Percentiles rank a stretch among this genome's conserved stretches.
Conservation (phyloP, 352 stramenopile species). For the Phytophthora pluvialis region DNA sequence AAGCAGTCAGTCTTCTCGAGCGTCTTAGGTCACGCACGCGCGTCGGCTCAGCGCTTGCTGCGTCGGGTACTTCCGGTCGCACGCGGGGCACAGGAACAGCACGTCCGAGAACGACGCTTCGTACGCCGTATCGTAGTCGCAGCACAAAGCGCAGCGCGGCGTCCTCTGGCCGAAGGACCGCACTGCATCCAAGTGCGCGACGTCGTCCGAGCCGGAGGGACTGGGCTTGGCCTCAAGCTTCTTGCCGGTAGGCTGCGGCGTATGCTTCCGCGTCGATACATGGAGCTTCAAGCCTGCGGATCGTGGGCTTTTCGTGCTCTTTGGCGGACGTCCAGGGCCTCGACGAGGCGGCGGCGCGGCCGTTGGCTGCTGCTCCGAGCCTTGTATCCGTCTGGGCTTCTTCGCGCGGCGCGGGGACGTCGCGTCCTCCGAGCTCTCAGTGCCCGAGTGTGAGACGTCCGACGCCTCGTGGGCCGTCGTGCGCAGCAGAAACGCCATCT, state of each 20-base stretch:
- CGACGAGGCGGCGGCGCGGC: slow-evolving; percentile 13
- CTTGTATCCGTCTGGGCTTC: slow-evolving; percentile 25
- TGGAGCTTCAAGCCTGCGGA: slow-evolving; percentile 12
- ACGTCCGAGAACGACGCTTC: slow-evolving; percentile 50
- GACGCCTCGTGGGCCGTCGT: slow-evolving; percentile 68
- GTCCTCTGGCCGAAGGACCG: slow-evolving; percentile 32
- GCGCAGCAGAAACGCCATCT: slow-evolving; percentile 77
- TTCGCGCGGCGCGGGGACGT: slow-evolving; percentile 13
- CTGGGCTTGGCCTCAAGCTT: slow-evolving; percentile 31
- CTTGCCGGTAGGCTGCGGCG: not conserved
- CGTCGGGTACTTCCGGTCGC: slow-evolving; percentile 86
- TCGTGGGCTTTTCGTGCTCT: slow-evolving; percentile 30
- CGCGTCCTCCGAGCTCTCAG: slow-evolving; percentile 40
- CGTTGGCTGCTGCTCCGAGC: slow-evolving; percentile 1
- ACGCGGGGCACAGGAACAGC: slow-evolving; percentile 72
- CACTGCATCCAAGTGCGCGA: slow-evolving; percentile 43
- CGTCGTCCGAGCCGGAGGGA: slow-evolving; percentile 58
- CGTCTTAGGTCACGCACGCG: slow-evolving; percentile 51
- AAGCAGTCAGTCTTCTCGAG: slow-evolving; percentile 11
- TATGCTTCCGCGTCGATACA: slow-evolving; percentile 11
- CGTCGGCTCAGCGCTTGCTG: slow-evolving; percentile 64
- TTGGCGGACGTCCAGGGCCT: slow-evolving; percentile 32
- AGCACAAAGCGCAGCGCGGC: slow-evolving; percentile 75
- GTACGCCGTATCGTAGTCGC: slow-evolving; percentile 42
- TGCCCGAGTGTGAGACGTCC: slow-evolving; percentile 28